Evolutionary conservation across 331 rosid species (phyloP), one percentile per base, ranked within the genome.

Genomic region (Erythrophleum ivorense): DNA sequence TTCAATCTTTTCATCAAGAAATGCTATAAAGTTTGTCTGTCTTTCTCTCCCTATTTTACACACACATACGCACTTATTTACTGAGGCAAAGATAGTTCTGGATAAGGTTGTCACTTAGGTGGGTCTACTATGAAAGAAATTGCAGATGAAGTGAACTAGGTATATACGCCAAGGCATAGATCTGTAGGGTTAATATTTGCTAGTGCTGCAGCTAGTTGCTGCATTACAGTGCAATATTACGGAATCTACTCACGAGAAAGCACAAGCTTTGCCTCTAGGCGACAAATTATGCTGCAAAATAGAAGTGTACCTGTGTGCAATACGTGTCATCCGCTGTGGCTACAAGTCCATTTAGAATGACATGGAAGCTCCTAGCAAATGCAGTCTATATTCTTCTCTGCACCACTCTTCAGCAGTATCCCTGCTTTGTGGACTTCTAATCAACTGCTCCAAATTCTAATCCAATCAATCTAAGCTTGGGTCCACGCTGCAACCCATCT

Each of bases 1-100:
- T 50, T 73, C 49, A 50, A 75, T 73, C 71, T 62, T 80, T 73
- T 80, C 84, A 80, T 50, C 40, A 31, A 16, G 21, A 73, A 73
- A 64, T 72, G 74, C 74, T 24, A 14, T 36, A 16, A 71, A 34
- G 63, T 49, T 49, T 43, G 18, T n/a, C 54, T 69, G 33, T 21
- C 40, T 60, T 15, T 49, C 82, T 38, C 45, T 33, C 29, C 38
- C 55, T 18, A 59, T 38, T 36, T 18, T 45, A 40, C 33, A 19
- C 78, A 33, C 54, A 46, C 58, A 29, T 24, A 2, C 75, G 62
- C 68, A 55, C 54, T 41, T 54, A 57, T 45, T 58, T 64, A 55
- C 60, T 19, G 41, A 14, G 71, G 64, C 71, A 31, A 73, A 36
- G 72, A 19, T 24, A 46, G 68, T 72, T 73, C 8, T 46, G 78